These are phyloP conservation scores for Colletotrichum kahawae DNA, from an alignment of 2,329 filamentous ascomycete species.

Conservation along the genomic window DNA sequence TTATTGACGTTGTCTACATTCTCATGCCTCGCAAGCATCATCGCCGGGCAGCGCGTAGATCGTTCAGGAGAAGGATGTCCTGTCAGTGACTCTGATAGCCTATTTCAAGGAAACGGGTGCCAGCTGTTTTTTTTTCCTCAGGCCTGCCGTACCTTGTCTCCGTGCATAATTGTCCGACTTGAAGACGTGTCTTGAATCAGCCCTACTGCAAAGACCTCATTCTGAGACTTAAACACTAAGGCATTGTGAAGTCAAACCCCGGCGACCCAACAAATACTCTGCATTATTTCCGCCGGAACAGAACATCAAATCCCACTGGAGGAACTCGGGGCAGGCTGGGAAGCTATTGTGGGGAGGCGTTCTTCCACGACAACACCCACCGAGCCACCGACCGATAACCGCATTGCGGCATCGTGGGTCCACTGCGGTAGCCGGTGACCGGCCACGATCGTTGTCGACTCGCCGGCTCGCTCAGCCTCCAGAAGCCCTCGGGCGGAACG, in stretches of 20 bases:
- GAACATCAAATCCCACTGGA: not conserved
- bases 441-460: not conserved
- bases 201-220: not conserved
- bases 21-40: not conserved
- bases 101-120: not conserved
- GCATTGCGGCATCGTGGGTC: not conserved
- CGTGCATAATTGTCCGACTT: not conserved
- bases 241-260: not conserved
- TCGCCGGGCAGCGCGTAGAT: not conserved
- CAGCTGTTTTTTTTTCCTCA: not conserved
- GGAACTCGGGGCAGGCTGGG: not conserved
- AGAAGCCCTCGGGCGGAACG: not conserved
- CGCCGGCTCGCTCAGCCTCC: not conserved
- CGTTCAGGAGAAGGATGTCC: not conserved
- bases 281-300: not conserved
- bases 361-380: not conserved
- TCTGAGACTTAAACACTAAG: not conserved
- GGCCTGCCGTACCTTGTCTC: not conserved
- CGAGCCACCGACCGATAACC: conserved; percentile 13
- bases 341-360: not conserved
- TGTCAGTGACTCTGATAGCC: not conserved
- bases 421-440: conserved; percentile 3
- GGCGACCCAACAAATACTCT: not conserved
- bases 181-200: not conserved
- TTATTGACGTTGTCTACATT: not conserved